These are phyloP conservation scores for Phytophthora europaea DNA, from an alignment of 352 stramenopile species.

Conservation along the genomic window DNA sequence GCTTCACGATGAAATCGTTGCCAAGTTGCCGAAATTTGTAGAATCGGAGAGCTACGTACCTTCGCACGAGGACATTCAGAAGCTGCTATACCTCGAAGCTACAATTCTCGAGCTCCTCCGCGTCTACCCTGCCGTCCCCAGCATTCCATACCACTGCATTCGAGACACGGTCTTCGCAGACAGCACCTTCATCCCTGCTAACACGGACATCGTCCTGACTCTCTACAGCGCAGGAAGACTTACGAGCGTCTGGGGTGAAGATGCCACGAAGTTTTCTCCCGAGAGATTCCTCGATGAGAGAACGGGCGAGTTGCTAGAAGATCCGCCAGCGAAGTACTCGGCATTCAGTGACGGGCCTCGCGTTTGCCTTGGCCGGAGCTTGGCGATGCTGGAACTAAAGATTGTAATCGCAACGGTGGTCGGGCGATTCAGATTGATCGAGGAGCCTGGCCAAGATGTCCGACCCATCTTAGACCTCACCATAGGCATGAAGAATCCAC, in stretches of 20 bases:
- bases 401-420: background rate
- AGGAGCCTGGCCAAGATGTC: background rate
- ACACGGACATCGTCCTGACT: conserved; percentile 32
- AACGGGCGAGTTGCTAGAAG: background rate
- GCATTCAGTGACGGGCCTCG: conserved; percentile 4
- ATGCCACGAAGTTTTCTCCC: background rate
- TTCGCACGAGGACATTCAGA: conserved; percentile 43
- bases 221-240: conserved; percentile 5
- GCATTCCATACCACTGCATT: conserved; percentile 23
- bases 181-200: conserved; percentile 53
- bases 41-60: conserved; percentile 23
- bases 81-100: conserved; percentile 56
- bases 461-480: background rate
- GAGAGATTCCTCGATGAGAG: conserved; percentile 4
- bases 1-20: conserved; percentile 48
- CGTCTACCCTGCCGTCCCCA: conserved; percentile 44
- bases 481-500: background rate
- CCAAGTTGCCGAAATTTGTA: conserved; percentile 34
- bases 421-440: background rate
- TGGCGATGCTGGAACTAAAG: background rate
- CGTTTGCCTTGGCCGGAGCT: conserved; percentile 1
- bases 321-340: background rate
- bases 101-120: conserved; percentile 60
- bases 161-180: conserved; percentile 47
- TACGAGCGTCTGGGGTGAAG: background rate